Base-by-base conservation (phyloP, 2,329 filamentous ascomycete species). In the Fusarium fracticaudum region DNA sequence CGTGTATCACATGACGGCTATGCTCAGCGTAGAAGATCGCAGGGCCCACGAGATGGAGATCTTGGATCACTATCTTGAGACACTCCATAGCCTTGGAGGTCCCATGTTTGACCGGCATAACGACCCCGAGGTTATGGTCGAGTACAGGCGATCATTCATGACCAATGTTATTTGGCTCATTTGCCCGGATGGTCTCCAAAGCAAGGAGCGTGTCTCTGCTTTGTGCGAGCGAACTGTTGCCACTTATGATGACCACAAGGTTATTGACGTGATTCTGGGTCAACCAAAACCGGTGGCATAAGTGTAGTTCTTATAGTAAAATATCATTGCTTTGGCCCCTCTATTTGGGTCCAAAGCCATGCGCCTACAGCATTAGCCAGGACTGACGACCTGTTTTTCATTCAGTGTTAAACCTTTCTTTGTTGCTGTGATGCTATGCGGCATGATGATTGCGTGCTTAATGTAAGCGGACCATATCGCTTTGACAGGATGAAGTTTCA, bases 1-100 rank as follows among this genome's bases (percentile, higher is more conserved):
- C 7, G 80, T 81, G 13, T 86, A 86, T 72, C 80, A 81, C 67
- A 79, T 86, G 74, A 82, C 82, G 3, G 79, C 80, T 8, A 80
- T 81, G 72, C 67, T 86, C 54, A 81, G 74, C 11, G 62, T 85
- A 13, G 82, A 83, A 66, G 81, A 85, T 60, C 82, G 84, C 20
- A 79, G 84, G n/a, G 76, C 76, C 15, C 80, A 84, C 40, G 84
- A 86, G 75, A 80, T 81, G 79, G 80, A 72, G 10, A 76, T 77
- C 4, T 26, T 76, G 1, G 74, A 76, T 4, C 72, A 76, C 43
- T 76, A 77, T 18, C 72, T 77, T 3, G 72, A 69, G 54, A 55
- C 64, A 2, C 38, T 76, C 3, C 59, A 76, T 22, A 41, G 47
- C 1, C 59, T 75, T 15, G 71, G 71, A 9, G 73, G 71, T 2